Evolutionary conservation across 140 eudicot genomes (phyloP).

Genomic region (Erigeron philadelphicus): DNA sequence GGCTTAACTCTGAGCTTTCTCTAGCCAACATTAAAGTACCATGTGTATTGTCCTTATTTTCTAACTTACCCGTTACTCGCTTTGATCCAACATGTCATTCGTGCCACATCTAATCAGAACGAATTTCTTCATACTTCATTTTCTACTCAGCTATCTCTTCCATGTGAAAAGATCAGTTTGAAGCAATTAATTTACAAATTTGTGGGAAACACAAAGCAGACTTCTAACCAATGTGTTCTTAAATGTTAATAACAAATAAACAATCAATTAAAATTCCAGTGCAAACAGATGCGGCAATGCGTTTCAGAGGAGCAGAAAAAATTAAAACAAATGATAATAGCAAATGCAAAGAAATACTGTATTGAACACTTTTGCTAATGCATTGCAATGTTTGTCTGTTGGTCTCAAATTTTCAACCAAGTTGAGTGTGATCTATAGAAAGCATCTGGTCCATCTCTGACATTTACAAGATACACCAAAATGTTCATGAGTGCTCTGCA

Average conservation of each 20-base stretch:
- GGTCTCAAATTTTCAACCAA: conserved; percentile 22
- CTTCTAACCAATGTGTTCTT: neutral
- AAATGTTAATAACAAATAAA: neutral
- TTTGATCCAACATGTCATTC: too few relatives aligned
- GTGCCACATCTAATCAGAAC: too few relatives aligned
- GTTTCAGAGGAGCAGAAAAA: neutral
- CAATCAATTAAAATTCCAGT: conserved; percentile 6
- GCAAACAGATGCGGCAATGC: conserved; percentile 10
- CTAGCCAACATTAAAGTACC: neutral
- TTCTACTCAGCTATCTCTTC: too few relatives aligned
- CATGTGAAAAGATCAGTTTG: neutral
- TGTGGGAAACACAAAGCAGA: neutral
- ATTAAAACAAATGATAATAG: neutral
- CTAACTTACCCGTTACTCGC: too few relatives aligned
- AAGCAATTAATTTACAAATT: neutral
- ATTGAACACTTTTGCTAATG: conserved; percentile 22
- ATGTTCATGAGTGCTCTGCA: conserved; percentile 8
- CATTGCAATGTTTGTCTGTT: conserved; percentile 7
- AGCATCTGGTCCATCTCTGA: conserved; percentile 12
- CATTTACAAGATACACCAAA: conserved; percentile 14
- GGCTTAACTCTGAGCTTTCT: conserved; percentile 5
- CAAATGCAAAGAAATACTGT: conserved; percentile 7
- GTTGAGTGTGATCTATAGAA: conserved; percentile 21
- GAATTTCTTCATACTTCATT: too few relatives aligned
- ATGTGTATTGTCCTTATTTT: neutral